Evolutionary conservation across 768 basidiomycete genomes (phyloP).

Genomic region (Xerocomellus chrysenteron): DNA sequence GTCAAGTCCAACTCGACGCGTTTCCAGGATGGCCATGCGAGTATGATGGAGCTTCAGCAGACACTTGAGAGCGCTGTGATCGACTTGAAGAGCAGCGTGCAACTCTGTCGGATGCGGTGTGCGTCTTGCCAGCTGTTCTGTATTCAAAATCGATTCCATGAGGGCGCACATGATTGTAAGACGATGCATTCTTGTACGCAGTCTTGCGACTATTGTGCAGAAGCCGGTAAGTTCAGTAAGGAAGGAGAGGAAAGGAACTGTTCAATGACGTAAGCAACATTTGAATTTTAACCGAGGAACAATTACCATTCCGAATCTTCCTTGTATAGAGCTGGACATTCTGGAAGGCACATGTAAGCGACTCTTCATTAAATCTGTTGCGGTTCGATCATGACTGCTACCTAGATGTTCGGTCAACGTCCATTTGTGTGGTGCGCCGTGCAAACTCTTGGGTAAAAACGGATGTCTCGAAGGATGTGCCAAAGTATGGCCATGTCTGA

Average conservation of each 20-base stretch:
- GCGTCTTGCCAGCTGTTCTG: slow-evolving; percentile 49
- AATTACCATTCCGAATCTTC: not conserved
- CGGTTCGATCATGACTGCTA: not conserved
- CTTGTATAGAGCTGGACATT: slow-evolving; percentile 50
- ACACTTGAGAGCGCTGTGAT: slow-evolving; percentile 42
- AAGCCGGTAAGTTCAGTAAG: slow-evolving; percentile 23
- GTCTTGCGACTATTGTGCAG: slow-evolving; percentile 43
- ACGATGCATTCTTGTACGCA: slow-evolving; percentile 48
- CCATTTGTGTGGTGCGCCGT: slow-evolving; percentile 57
- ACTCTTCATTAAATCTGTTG: not conserved
- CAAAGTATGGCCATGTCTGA: slow-evolving; percentile 36
- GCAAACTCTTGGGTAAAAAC: slow-evolving; percentile 42
- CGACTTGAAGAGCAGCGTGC: slow-evolving; percentile 46
- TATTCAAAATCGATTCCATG: slow-evolving; percentile 46
- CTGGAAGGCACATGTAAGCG: slow-evolving; percentile 53
- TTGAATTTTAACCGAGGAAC: not conserved
- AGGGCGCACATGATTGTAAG: slow-evolving; percentile 46
- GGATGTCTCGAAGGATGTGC: slow-evolving; percentile 55
- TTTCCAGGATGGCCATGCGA: slow-evolving; percentile 47
- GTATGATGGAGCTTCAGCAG: slow-evolving; percentile 44
- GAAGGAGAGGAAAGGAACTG: slow-evolving; percentile 34
- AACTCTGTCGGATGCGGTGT: slow-evolving; percentile 54
- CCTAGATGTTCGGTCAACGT: slow-evolving; percentile 49
- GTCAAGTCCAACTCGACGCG: slow-evolving; percentile 46
- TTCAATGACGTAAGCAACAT: slow-evolving; percentile 42